Percentiles rank a stretch among this genome's conserved stretches.
Evolutionary conservation across 2,329 filamentous ascomycete genomes (phyloP).

Genomic region (Pseudocercospora pini-densiflorae): DNA sequence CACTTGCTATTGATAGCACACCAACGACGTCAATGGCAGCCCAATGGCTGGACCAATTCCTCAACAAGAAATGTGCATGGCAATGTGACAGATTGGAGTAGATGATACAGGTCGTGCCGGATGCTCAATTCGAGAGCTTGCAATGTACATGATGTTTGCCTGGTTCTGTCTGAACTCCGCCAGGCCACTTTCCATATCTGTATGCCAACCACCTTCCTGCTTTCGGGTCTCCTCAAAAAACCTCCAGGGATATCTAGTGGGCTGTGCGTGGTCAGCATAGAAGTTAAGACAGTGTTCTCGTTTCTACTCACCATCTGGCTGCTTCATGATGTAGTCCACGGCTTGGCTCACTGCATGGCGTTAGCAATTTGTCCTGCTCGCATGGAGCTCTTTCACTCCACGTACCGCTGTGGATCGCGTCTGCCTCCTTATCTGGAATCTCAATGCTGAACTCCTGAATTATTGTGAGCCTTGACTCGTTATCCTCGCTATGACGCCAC

Average conservation of each 20-base stretch:
- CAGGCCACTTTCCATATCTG: constrained; percentile 18
- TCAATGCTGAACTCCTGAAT: constrained; percentile 82
- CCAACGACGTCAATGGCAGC: not conserved
- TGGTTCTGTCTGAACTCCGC: constrained; percentile 20
- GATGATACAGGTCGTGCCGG: constrained; percentile 39
- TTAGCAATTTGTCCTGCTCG: constrained; percentile 36
- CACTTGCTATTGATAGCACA: not conserved
- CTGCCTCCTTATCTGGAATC: constrained; percentile 97
- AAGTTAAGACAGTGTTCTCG: no score
- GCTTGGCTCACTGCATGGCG: constrained; percentile 78
- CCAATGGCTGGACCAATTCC: not conserved
- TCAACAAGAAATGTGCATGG: not conserved
- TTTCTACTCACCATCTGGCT: constrained; percentile 79
- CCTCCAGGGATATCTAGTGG: constrained; percentile 31
- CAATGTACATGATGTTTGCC: constrained; percentile 37
- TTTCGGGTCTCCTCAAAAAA: not conserved
- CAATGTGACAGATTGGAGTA: constrained; percentile 16
- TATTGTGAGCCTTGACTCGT: constrained; percentile 51
- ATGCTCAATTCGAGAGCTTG: constrained; percentile 29
- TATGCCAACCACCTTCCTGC: constrained; percentile 1
- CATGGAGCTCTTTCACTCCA: not conserved
- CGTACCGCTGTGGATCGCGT: constrained; percentile 91
- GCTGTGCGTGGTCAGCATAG: constrained; percentile 34
- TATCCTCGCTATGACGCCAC: constrained; percentile 46
- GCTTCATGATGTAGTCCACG: constrained; percentile 88